phyloP scores from a whole-genome alignment of 1,284 basidiomycete species.

The Cutaneotrichosporon sp. region DNA sequence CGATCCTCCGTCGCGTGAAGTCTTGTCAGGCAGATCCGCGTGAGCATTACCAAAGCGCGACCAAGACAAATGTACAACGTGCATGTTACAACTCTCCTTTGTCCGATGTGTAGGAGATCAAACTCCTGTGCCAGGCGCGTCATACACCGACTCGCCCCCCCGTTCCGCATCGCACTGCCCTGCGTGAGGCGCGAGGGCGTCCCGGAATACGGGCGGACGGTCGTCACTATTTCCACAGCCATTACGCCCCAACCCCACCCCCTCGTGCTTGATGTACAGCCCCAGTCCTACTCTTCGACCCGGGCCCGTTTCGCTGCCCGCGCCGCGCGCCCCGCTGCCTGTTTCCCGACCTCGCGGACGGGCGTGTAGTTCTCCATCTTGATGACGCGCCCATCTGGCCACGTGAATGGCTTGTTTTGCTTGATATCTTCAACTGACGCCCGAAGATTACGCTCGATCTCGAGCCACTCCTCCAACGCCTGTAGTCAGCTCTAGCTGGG shows the following conservation, averaged over 20 bases:
- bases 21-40: neutral
- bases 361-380: neutral
- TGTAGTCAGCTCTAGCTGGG: constrained; percentile 6
- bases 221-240: neutral
- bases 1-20: neutral
- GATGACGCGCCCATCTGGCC: neutral
- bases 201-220: neutral
- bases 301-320: neutral
- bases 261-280: too few relatives aligned
- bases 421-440: constrained; percentile 8
- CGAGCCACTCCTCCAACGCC: constrained; percentile 32
- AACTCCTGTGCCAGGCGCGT: too few relatives aligned
- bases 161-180: too few relatives aligned
- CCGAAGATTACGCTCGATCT: constrained; percentile 26
- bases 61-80: neutral
- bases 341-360: neutral
- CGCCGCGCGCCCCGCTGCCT: neutral
- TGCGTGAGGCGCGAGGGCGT: too few relatives aligned
- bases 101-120: too few relatives aligned
- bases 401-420: constrained; percentile 6
- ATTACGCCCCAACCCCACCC: neutral
- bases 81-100: too few relatives aligned
- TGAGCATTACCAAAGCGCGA: neutral
- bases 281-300: neutral
- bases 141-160: too few relatives aligned